Evolutionary conservation across 805 yeast genomes (phyloP).

Genomic region (Schizosaccharomyces lindneri): DNA sequence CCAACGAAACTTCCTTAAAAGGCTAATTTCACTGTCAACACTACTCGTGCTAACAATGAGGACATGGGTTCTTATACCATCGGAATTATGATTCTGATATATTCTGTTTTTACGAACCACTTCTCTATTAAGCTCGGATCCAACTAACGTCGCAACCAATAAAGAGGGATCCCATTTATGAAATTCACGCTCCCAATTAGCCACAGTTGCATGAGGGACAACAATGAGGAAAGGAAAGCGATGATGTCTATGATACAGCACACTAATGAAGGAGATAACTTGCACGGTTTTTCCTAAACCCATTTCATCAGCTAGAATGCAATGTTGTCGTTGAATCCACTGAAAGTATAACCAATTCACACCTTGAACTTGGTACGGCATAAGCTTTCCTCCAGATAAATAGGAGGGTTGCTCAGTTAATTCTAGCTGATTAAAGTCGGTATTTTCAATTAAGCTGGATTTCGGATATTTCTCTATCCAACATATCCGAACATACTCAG

Average conservation of each 20-base stretch:
- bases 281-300: constrained; percentile 51
- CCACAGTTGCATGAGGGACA: constrained; percentile 88
- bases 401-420: constrained; percentile 5
- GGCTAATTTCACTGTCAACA: constrained; percentile 36
- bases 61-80: background rate
- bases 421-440: constrained; percentile 5
- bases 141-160: constrained; percentile 65
- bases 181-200: constrained; percentile 85
- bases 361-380: constrained; percentile 8
- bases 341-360: constrained; percentile 8
- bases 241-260: constrained; percentile 49
- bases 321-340: constrained; percentile 14
- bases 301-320: constrained; percentile 51
- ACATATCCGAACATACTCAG: constrained; percentile 2
- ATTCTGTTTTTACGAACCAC: background rate
- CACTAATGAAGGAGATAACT: constrained; percentile 76
- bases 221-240: constrained; percentile 63
- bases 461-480: background rate
- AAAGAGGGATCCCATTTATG: constrained; percentile 96
- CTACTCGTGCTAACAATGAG: background rate
- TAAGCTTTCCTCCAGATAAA: constrained; percentile 5
- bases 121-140: constrained; percentile 23
- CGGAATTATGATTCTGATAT: background rate
- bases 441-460: background rate
- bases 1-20: constrained; percentile 35